Evolutionary conservation across 495 filamentous ascomycete genomes (phyloP), one percentile per base, ranked within the genome.

Genomic region (Xylaria sp.): DNA sequence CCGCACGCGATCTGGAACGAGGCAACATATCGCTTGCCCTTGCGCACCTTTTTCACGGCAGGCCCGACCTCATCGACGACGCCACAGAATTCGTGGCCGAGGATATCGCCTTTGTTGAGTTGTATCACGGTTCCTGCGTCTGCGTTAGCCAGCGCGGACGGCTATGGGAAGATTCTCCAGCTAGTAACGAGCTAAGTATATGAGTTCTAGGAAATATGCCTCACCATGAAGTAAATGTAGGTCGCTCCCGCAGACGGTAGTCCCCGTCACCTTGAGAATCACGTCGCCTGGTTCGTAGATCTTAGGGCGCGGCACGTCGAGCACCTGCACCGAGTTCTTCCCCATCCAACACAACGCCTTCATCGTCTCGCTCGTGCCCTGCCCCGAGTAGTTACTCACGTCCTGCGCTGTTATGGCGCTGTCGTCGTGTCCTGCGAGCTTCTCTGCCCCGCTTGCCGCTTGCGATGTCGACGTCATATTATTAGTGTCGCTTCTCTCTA

Each of bases 81-180:
- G 52, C 94, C 94, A 76, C 91, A 94, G 82, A 93, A 97, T 74
- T 97, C 94, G 78, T 97, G 93, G 57, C 94, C 94, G 0, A 97
- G 86, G 61, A 97, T 94, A 81, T 97, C 94, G 52, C 95, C 93
- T 73, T 93, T 91, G 72, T 91, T 82, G 44, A 97, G 73, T 75
- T 97, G 86, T 5, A 95, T 81, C 33, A 97, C 86, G 24, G 82
- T 79, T 35, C 89, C 81, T 83, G 52, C 7, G 26, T 17, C 17
- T n/a, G 53, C 4, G 15, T 62, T 29, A 62, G 35, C 35, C n/a
- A 15, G 37, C 14, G 58, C 21, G 9, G 6, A 64, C 7, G 1
- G 24, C 11, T 2, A 46, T 46, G 35, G n/a, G 15, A 5, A n/a
- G n/a, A n/a, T 35, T 57, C 21, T 29, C 31, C 15, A 8, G 37